Conservation (phyloP, 106 monocot genomes). For the Dendrobium catenatum region DNA sequence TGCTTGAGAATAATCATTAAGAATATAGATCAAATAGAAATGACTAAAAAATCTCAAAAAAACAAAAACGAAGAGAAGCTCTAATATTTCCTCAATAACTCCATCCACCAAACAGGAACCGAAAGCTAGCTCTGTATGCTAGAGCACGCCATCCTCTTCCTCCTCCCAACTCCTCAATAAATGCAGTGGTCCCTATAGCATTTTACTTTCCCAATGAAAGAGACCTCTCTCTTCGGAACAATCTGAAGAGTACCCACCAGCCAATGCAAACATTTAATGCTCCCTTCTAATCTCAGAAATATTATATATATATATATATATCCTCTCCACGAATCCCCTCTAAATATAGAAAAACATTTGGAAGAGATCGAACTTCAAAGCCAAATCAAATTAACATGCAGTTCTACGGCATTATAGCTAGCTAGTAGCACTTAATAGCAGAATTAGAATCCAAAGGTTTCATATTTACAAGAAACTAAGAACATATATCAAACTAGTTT, state of each 20-base stretch:
- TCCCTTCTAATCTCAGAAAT: neutral
- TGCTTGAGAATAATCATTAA: too few species aligned
- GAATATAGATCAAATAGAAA: too few species aligned
- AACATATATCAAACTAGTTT: neutral
- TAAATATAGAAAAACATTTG: neutral
- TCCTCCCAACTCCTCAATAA: neutral
- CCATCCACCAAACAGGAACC: constrained; percentile 1
- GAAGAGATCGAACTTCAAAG: neutral
- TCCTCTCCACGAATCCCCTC: too few species aligned
- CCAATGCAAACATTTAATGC: neutral
- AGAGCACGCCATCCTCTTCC: neutral
- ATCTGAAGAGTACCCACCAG: neutral
- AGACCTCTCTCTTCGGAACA: constrained; percentile 2
- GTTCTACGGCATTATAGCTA: neutral
- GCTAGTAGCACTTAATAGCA: neutral
- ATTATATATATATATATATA: neutral
- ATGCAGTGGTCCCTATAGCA: constrained; percentile 4
- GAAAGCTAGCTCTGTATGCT: neutral
- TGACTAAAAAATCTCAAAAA: too few species aligned
- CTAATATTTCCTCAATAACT: neutral
- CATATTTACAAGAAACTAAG: neutral
- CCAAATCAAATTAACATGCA: neutral
- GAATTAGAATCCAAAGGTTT: neutral
- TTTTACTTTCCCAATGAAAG: constrained; percentile 1
- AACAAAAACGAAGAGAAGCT: neutral